Evolutionary conservation across 2,329 filamentous ascomycete genomes (phyloP).

Genomic region (Aspergillus pseudoterreus): DNA sequence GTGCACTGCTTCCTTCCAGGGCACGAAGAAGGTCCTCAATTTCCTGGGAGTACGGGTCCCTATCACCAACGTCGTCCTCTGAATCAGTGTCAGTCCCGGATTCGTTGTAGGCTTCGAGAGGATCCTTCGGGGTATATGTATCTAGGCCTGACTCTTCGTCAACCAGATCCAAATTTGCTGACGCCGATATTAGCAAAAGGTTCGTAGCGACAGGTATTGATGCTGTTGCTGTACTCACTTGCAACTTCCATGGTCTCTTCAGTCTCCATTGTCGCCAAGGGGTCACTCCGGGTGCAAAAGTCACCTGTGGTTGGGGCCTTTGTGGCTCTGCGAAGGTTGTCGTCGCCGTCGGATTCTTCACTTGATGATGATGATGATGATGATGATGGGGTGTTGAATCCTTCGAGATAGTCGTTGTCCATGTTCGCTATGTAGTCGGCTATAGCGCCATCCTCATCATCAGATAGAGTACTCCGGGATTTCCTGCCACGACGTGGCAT

Average conservation of each 20-base stretch:
- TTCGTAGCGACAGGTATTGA: no score
- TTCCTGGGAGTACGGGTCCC: not conserved
- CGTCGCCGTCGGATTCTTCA: not conserved
- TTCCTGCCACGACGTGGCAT: not conserved
- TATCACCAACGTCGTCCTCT: slow-evolving; percentile 2
- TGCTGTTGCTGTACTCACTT: no score
- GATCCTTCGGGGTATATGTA: not conserved
- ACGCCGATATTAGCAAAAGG: no score
- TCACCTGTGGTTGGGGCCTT: no score
- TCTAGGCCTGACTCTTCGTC: not conserved
- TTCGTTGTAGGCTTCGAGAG: not conserved
- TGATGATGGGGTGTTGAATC: not conserved
- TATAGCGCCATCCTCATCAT: slow-evolving; percentile 46
- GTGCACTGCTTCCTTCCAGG: not conserved
- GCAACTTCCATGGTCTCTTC: no score
- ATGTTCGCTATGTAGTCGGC: slow-evolving; percentile 42
- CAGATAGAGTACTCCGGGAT: not conserved
- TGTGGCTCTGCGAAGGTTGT: no score
- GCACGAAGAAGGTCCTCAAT: not conserved
- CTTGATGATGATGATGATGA: not conserved
- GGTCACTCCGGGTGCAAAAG: no score
- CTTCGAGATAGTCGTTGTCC: slow-evolving; percentile 24
- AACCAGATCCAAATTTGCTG: no score
- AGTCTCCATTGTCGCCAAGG: no score
- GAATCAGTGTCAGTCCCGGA: not conserved